Evolutionary conservation across 2,329 filamentous ascomycete genomes (phyloP).

Genomic region (Raffaelea ambrosiae): DNA sequence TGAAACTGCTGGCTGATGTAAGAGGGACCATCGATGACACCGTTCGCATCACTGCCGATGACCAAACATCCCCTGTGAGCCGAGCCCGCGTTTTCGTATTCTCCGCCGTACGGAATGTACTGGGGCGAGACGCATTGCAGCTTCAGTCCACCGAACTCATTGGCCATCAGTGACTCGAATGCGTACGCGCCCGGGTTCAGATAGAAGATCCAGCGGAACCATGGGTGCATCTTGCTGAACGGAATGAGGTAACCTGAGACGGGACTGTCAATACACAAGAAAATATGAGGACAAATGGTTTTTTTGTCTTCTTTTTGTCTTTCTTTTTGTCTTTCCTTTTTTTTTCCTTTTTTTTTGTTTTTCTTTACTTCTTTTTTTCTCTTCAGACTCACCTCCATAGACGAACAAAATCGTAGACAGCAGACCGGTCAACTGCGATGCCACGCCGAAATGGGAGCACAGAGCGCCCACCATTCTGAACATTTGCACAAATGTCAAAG

Average conservation of each 20-base stretch:
- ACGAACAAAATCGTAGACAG: conserved; percentile 55
- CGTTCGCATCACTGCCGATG: background rate
- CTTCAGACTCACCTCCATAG: conserved; percentile 26
- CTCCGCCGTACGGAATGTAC: conserved; percentile 8
- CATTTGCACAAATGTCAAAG: conserved; percentile 48
- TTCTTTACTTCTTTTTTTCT: too few species aligned
- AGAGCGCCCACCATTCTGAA: conserved; percentile 52
- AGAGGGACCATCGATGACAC: conserved; percentile 42
- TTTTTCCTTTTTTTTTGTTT: too few species aligned
- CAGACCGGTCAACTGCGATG: conserved; percentile 34
- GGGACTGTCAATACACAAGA: background rate
- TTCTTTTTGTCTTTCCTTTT: too few species aligned
- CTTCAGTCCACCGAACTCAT: conserved; percentile 46
- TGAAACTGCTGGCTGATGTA: conserved; percentile 44
- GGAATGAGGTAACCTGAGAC: conserved; percentile 12
- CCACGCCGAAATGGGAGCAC: conserved; percentile 50
- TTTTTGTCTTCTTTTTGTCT: too few species aligned
- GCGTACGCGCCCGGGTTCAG: conserved; percentile 55
- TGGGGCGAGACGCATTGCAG: conserved; percentile 40
- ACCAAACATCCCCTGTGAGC: conserved; percentile 4
- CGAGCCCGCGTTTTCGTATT: background rate
- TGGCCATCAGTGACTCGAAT: conserved; percentile 51
- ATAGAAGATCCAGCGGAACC: conserved; percentile 61
- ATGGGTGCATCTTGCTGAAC: conserved; percentile 21
- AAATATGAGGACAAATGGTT: background rate